Base-by-base conservation (phyloP, 768 basidiomycete species). In the Rhizopogon vinicolor region DNA sequence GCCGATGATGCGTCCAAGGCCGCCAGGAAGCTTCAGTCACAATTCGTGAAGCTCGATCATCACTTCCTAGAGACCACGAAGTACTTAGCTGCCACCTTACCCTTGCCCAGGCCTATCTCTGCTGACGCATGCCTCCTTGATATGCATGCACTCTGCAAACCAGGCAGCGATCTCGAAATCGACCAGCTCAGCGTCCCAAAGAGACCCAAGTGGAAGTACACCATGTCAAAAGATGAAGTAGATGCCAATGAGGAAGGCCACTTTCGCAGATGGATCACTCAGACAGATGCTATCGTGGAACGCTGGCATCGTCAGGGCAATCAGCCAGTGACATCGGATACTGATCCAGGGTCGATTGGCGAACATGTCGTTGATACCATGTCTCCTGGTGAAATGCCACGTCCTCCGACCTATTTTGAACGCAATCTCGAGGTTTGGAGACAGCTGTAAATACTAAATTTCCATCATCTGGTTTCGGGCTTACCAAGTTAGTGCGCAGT, bases 381-480 rank as follows among this genome's bases (percentile, higher is more conserved):
- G 45, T 60, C 48, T 14, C 60, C 57, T n/a, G 49, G 39, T 3
- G 49, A 33, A 12, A 75, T 85, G 79, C 84, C 84, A 9, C 72
- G 74, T 43, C 87, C 90, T 3, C 84, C 88, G 2, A 86, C 88
- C 1, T 86, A 87, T 69, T 97, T 85, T 68, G 94, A 97, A 70
- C 80, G 90, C 41, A 97, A 98, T 68, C 63, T 97, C 44, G 91
- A 97, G 65, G 93, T 97, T 13, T 98, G 94, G 94, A 74, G 95
- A 59, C 96, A 98, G 73, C 73, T 98, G 84, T 91, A 69, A 51
- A 44, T 52, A 53, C 33, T 40, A 8, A n/a, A n/a, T 41, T 35
- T 14, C 44, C 52, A 16, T 35, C 3, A 51, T 39, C 56, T 37
- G 46, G 49, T 44, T 41, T 35, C 44, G 10, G 25, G 35, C 48